Base-by-base conservation (phyloP, 2,329 filamentous ascomycete genomes). In the Fragosphaeria purpurea region DNA sequence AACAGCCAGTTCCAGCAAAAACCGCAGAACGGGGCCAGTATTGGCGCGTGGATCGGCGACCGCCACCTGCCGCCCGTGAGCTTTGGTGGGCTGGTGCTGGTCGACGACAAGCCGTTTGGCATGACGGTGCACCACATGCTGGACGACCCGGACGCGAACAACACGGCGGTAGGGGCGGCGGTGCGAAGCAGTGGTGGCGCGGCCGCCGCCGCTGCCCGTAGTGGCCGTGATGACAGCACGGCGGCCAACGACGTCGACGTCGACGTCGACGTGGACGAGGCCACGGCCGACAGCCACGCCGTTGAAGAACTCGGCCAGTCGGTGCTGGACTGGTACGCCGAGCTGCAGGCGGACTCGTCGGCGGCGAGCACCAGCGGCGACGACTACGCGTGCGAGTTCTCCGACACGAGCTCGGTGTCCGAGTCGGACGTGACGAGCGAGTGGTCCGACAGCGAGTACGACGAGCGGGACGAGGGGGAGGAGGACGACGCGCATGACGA, bases 91-190 rank as follows among this genome's bases (percentile, higher is more conserved):
- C 76, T 95, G 4, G 81, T 97, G 41, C 70, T 93, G 35, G 81
- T 97, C 2, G 89, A 97, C 61, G 82, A 86, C 50, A 82, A 85
- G 63, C 80, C 87, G 0, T 93, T 89, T 60, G 91, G 91, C 10
- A 93, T 97, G 87, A 96, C 88, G 30, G 91, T 97, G 0, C 91
- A 97, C 61, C 91, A 97, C 65, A 91, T 97, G 82, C 79, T 97
- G 3, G 91, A 96, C 71, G 78, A 82, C 51, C 79, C 78, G 1
- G 77, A 78, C 4, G 65, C 67, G 30, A 60, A 56, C 0, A 43
- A 53, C 52, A 42, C 56, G 30, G 55, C 55, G 10, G 58, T 55
- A 6, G 48, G 42, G 31, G 46, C 53, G 6, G 55, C 31, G 57
- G 65, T 41, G 33, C 55, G 58, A 2, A 55, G 57, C 52, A 56